phyloP scores from a whole-genome alignment of 2,329 filamentous ascomycete genomes.

The Diplocarpon mali region DNA sequence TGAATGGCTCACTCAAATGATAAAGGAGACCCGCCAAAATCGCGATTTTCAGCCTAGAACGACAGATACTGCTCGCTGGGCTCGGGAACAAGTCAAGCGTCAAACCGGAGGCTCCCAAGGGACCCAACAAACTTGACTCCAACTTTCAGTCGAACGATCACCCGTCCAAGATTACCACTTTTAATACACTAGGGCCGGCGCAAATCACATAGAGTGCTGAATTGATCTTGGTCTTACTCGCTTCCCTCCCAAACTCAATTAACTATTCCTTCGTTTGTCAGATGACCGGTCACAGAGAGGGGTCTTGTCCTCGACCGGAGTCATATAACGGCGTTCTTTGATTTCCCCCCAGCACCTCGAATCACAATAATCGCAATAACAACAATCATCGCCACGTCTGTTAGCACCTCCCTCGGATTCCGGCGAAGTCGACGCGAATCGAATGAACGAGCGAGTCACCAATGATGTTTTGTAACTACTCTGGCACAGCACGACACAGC shows the following conservation, averaged over 20 bases:
- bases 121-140: slow-evolving; percentile 26
- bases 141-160: slow-evolving; percentile 4
- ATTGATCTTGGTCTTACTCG: slow-evolving; percentile 7
- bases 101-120: slow-evolving; percentile 49
- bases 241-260: slow-evolving; percentile 8
- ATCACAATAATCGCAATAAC: slow-evolving; percentile 14
- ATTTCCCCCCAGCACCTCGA: slow-evolving; percentile 10
- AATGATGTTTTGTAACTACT: slow-evolving; percentile 9
- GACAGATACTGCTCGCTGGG: slow-evolving; percentile 92
- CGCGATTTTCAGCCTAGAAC: slow-evolving; percentile 78
- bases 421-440: slow-evolving; percentile 23
- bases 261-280: slow-evolving; percentile 16
- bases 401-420: slow-evolving; percentile 15
- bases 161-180: slow-evolving; percentile 18
- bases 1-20: slow-evolving; percentile 81
- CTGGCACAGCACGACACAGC: slow-evolving; percentile 10
- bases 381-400: slow-evolving; percentile 8
- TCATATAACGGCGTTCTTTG: slow-evolving; percentile 18
- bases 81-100: slow-evolving; percentile 92
- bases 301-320: slow-evolving; percentile 27
- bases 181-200: slow-evolving; percentile 21
- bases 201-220: slow-evolving; percentile 16
- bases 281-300: slow-evolving; percentile 23
- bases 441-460: slow-evolving; percentile 9
- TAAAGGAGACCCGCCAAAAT: slow-evolving; percentile 85